These are phyloP conservation scores for Puccinia hordei DNA, from an alignment of 1,284 basidiomycete genomes.

Conservation along the genomic window DNA sequence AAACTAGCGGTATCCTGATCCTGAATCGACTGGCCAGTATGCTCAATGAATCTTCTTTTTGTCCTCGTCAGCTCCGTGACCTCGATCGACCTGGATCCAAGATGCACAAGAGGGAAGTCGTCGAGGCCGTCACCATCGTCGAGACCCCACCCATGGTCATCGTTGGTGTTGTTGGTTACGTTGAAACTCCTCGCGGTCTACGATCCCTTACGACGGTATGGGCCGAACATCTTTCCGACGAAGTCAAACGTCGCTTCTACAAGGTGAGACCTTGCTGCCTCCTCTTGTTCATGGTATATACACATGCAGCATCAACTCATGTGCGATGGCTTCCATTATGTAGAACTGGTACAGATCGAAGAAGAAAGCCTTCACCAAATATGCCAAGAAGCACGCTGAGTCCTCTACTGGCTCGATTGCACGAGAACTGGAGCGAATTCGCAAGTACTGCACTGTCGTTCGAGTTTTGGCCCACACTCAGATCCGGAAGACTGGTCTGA, in stretches of 20 bases:
- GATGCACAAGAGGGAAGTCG: constrained; percentile 99
- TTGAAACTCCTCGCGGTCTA: constrained; percentile 98
- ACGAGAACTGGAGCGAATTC: constrained; percentile 98
- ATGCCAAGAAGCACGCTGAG: constrained; percentile 79
- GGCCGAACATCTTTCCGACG: constrained; percentile 71
- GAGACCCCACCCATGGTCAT: constrained; percentile 98
- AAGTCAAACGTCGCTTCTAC: constrained; percentile 99
- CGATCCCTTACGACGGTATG: constrained; percentile 75
- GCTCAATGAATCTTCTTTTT: too few relatives aligned
- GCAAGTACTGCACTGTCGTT: constrained; percentile 99
- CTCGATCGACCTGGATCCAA: constrained; percentile 98
- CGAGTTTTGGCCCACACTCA: constrained; percentile 99
- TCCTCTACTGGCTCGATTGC: constrained; percentile 80
- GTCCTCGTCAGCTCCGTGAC: constrained; percentile 69
- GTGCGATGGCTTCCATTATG: not conserved
- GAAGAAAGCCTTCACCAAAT: constrained; percentile 98
- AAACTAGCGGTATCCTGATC: not conserved
- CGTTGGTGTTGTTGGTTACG: constrained; percentile 98
- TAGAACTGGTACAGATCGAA: constrained; percentile 99
- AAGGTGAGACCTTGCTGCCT: constrained; percentile 62
- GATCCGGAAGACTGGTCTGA: constrained; percentile 90
- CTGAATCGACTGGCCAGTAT: not conserved
- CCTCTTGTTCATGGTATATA: not conserved
- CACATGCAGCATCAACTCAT: too few relatives aligned
- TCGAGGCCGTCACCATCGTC: constrained; percentile 93